phyloP scores from a whole-genome alignment of 495 filamentous ascomycete genomes.

The Aspergillus indologenus region DNA sequence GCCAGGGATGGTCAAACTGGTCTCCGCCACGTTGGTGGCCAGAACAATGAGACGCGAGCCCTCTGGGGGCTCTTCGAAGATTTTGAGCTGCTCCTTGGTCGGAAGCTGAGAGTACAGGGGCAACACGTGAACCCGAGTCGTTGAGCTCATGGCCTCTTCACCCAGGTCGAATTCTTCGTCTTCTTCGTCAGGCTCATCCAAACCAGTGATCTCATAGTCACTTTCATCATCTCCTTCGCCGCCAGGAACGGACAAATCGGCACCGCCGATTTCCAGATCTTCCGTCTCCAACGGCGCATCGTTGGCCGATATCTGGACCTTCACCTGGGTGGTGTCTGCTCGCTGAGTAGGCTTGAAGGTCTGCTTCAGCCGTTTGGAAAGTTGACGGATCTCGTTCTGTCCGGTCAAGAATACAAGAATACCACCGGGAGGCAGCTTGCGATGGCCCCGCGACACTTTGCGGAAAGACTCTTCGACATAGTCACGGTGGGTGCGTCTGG shows the following conservation, averaged over 20 bases:
- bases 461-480: slow-evolving; percentile 86
- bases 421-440: slow-evolving; percentile 84
- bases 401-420: slow-evolving; percentile 96
- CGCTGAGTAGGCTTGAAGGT: slow-evolving; percentile 61
- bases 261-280: slow-evolving; percentile 76
- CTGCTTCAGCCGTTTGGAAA: slow-evolving; percentile 74
- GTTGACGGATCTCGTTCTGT: slow-evolving; percentile 79
- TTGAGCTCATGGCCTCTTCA: slow-evolving; percentile 61
- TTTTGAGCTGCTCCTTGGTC: slow-evolving; percentile 83
- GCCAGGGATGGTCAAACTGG: slow-evolving; percentile 91
- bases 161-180: slow-evolving; percentile 60
- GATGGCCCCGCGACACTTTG: slow-evolving; percentile 86
- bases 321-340: slow-evolving; percentile 52
- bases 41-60: slow-evolving; percentile 84
- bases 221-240: slow-evolving; percentile 31
- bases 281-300: slow-evolving; percentile 82
- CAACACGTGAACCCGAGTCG: slow-evolving; percentile 73
- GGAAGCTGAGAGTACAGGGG: slow-evolving; percentile 94
- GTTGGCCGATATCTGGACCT: slow-evolving; percentile 68
- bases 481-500: slow-evolving; percentile 76
- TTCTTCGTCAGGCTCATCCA: slow-evolving; percentile 51
- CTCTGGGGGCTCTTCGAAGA: slow-evolving; percentile 87
- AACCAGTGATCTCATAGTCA: slow-evolving; percentile 47
- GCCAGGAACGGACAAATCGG: slow-evolving; percentile 42
- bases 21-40: slow-evolving; percentile 97